Evolutionary conservation across 1,284 basidiomycete genomes (phyloP).

Genomic region (Ceratobasidium sp.): DNA sequence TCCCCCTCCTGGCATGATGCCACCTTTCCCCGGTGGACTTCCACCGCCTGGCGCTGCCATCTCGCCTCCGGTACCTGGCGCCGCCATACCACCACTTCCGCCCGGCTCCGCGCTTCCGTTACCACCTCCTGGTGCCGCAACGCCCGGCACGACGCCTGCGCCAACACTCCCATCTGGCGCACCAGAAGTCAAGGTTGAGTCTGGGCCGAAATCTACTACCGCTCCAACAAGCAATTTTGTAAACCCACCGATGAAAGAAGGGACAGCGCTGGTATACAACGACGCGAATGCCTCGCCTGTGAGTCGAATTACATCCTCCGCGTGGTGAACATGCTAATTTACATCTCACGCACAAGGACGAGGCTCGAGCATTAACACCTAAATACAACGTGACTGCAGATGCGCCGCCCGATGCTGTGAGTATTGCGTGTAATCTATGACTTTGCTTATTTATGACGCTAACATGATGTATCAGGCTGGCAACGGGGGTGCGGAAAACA

Average conservation of each 20-base stretch:
- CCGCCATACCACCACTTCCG: background rate
- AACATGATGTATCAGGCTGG: too few relatives aligned
- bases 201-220: background rate
- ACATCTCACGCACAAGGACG: constrained; percentile 26
- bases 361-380: constrained; percentile 28
- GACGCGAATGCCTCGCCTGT: constrained; percentile 40
- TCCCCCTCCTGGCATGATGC: constrained; percentile 33
- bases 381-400: constrained; percentile 32
- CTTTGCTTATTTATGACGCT: background rate
- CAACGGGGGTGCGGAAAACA: constrained; percentile 10
- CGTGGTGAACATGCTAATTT: background rate
- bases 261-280: constrained; percentile 39
- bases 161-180: background rate
- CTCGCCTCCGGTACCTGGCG: constrained; percentile 9
- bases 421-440: background rate
- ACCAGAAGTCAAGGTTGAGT: constrained; percentile 10
- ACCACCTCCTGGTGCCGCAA: constrained; percentile 4
- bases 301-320: background rate
- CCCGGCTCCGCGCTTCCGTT: constrained; percentile 14
- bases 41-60: constrained; percentile 13
- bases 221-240: constrained; percentile 19
- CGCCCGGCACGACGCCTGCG: background rate
- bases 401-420: background rate
- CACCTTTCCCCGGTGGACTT: constrained; percentile 12
- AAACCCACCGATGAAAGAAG: constrained; percentile 40